phyloP scores from a whole-genome alignment of 257 asterid genomes.

The Jaltomata sinuosa region DNA sequence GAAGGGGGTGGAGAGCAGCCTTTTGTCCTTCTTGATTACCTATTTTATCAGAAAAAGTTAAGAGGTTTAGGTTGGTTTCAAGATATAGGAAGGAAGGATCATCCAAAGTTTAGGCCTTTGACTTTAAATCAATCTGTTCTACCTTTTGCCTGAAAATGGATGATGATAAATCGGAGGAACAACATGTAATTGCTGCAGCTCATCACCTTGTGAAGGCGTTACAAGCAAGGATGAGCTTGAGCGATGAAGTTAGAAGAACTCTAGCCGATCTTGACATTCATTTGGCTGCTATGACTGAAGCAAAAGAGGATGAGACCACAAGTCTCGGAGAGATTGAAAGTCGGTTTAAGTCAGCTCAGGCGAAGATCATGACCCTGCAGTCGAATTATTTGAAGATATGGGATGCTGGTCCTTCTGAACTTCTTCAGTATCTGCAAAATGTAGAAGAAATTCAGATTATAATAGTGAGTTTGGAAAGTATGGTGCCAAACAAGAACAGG shows the following conservation, averaged over 20 bases:
- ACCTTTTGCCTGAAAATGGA: conserved; percentile 17
- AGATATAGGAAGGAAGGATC: background rate
- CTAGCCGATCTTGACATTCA: conserved; percentile 31
- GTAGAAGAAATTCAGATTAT: conserved; percentile 33
- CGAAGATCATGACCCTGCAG: conserved; percentile 25
- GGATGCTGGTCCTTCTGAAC: conserved; percentile 25
- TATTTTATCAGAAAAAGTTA: background rate
- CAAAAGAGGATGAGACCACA: conserved; percentile 16
- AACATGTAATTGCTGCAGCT: conserved; percentile 46
- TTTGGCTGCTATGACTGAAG: conserved; percentile 21
- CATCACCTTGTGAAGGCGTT: conserved; percentile 52
- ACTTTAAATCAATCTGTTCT: background rate
- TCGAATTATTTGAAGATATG: conserved; percentile 30
- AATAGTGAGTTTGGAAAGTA: conserved; percentile 9
- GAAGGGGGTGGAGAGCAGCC: background rate
- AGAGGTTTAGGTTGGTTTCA: background rate
- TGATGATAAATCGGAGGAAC: conserved; percentile 12
- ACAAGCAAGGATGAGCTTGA: conserved; percentile 20
- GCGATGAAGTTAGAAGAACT: conserved; percentile 15
- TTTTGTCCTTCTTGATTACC: background rate
- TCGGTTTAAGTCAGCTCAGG: conserved; percentile 26
- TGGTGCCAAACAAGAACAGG: conserved; percentile 3
- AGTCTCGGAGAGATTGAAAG: conserved; percentile 19
- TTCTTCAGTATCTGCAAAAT: conserved; percentile 32
- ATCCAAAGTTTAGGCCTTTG: background rate